Base-by-base conservation (phyloP, 1,284 basidiomycete species). In the Puccinia horiana region DNA sequence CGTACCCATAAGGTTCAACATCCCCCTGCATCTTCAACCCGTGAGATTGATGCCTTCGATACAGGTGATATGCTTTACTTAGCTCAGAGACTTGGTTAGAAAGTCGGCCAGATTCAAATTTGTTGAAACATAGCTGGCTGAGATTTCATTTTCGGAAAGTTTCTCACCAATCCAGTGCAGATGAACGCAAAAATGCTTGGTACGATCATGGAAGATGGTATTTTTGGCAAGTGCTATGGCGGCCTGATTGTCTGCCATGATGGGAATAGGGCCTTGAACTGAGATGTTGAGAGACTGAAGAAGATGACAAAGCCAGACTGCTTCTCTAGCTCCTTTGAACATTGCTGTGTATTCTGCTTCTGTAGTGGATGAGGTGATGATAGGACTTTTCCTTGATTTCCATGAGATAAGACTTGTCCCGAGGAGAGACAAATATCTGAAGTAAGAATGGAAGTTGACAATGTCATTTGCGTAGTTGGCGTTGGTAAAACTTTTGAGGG, bases 101-200 rank as follows among this genome's bases (percentile, higher is more conserved):
- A 61, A 61, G 32, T 61, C 58, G 32, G 58, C 58, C 32, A 61
- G 44, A 16, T 47, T 47, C 8, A 16, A 47, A 16, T 47, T 8
- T 9, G 44, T 88, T 9, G 44, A 47, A 16, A 47, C 16, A 16
- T 47, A 47, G 16, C 8, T 16, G 9, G 44, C 9, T 8, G 16
- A 47, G 44, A 47, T 16, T 47, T 8, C 8, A 9, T 47, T 47
- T 8, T 47, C 44, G 16, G 44, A 47, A 16, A 47, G 9, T 47
- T 47, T 61, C 23, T 61, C 58, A 9, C 32, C 11, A 23, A 61
- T 61, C 58, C 58, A 61, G 23, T 61, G 58, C 6, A 61, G 58
- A 26, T 26, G 23, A n/a, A 35, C 32, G 23, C 32, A 11, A 23
- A 61, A 61, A 23, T 61, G 58, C 58, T 61, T 61, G 8, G 58